Conservation (phyloP, 1,284 basidiomycete genomes). For the Lentinus polychrous region DNA sequence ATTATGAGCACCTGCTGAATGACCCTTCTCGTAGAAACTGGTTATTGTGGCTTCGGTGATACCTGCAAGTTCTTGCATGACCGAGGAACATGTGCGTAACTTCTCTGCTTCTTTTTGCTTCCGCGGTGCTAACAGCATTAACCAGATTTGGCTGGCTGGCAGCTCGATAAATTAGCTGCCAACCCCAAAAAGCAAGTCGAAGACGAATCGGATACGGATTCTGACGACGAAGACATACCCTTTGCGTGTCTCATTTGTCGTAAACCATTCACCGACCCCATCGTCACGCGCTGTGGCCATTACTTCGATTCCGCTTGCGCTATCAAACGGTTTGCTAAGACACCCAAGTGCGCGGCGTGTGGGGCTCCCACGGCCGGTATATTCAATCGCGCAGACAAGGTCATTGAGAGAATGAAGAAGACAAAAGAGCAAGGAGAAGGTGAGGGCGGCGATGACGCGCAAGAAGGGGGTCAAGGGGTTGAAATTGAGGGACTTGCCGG, state of each 20-base stretch:
- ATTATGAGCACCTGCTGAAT: conserved; percentile 13
- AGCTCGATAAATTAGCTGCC: conserved; percentile 84
- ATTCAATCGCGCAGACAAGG: conserved; percentile 85
- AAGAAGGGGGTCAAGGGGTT: conserved; percentile 34
- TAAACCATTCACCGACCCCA: conserved; percentile 89
- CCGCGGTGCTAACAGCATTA: conserved; percentile 6
- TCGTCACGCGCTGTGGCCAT: conserved; percentile 94
- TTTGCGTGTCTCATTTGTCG: conserved; percentile 97
- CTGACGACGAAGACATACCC: conserved; percentile 85
- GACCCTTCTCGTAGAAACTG: conserved; percentile 66
- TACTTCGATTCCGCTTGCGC: conserved; percentile 96
- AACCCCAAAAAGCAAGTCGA: conserved; percentile 55
- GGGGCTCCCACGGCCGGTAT: conserved; percentile 90
- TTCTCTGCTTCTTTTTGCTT: conserved; percentile 7
- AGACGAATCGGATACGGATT: conserved; percentile 53
- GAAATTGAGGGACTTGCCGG: conserved; percentile 58
- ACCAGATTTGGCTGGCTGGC: conserved; percentile 94
- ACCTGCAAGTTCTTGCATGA: conserved; percentile 96
- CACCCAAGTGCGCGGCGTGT: conserved; percentile 94
- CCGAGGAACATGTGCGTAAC: conserved; percentile 70
- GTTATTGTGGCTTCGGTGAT: conserved; percentile 98
- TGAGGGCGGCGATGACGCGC: conserved; percentile 31
- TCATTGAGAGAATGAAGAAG: conserved; percentile 73
- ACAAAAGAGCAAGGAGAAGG: conserved; percentile 44
- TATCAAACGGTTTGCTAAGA: conserved; percentile 89